These are phyloP conservation scores for Rhododendron ferrugineum DNA, from an alignment of 148 eudicot genomes.

Conservation along the genomic window DNA sequence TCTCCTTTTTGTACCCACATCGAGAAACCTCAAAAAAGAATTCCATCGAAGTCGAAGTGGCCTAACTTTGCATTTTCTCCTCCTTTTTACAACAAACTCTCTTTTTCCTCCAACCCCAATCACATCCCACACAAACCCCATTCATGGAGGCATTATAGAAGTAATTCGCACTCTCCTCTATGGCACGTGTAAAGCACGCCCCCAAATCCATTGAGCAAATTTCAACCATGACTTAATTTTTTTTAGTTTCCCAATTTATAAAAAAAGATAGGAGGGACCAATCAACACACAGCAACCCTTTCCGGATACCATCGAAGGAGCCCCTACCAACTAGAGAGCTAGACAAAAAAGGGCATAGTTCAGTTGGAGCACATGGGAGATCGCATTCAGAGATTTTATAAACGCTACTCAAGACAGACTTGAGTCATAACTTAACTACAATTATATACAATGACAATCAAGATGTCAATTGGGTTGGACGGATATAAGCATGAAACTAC, in stretches of 20 bases:
- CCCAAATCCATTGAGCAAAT: background rate
- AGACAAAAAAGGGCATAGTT: background rate
- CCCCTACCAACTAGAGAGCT: background rate
- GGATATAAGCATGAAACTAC: background rate
- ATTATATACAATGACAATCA: no score
- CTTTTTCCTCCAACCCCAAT: background rate
- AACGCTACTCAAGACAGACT: no score
- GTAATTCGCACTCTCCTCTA: background rate
- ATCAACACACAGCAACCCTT: background rate
- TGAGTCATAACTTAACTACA: no score
- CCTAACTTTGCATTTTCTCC: slow-evolving; percentile 2
- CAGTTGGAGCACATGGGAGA: no score
- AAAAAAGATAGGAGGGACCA: no score
- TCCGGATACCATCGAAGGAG: background rate
- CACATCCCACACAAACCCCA: background rate
- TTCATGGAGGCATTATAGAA: background rate
- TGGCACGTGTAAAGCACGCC: background rate
- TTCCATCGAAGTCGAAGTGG: background rate
- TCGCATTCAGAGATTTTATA: no score
- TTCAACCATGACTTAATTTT: background rate
- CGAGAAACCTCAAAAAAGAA: background rate
- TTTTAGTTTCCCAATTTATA: background rate
- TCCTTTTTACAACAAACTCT: background rate
- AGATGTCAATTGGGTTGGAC: background rate
- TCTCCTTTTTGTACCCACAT: background rate